Conservation (phyloP, 345 rosid species). For the Acer negundo region DNA sequence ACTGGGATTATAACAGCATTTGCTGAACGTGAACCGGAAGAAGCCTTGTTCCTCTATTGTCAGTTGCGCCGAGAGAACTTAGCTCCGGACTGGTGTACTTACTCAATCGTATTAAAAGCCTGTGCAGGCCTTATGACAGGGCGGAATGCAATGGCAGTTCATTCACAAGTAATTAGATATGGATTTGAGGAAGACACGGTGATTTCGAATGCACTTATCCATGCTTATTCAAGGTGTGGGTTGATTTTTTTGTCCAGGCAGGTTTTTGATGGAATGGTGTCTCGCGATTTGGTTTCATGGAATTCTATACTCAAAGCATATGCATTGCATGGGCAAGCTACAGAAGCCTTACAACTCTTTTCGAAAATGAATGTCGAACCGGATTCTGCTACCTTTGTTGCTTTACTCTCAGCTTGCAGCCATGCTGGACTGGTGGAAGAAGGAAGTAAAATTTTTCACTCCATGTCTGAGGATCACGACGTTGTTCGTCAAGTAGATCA, state of each 20-base stretch:
- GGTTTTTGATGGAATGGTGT: conserved; percentile 64
- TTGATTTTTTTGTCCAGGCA: conserved; percentile 59
- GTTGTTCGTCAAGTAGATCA: conserved; percentile 72
- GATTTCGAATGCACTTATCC: conserved; percentile 72
- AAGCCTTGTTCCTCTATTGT: conserved; percentile 61
- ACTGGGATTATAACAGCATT: conserved; percentile 78
- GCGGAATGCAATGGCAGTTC: conserved; percentile 55
- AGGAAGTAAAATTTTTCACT: conserved; percentile 59
- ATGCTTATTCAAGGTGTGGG: conserved; percentile 83
- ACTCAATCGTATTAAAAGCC: conserved; percentile 76
- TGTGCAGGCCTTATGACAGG: conserved; percentile 75
- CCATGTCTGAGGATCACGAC: conserved; percentile 53
- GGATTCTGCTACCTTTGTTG: conserved; percentile 75
- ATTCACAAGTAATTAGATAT: conserved; percentile 60
- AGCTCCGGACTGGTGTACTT: conserved; percentile 75
- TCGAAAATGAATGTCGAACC: conserved; percentile 59
- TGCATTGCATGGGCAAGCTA: conserved; percentile 76
- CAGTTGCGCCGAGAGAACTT: conserved; percentile 49
- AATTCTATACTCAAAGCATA: conserved; percentile 87
- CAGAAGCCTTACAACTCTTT: conserved; percentile 63
- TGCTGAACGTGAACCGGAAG: conserved; percentile 65
- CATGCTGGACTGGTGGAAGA: conserved; percentile 83
- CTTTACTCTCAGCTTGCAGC: conserved; percentile 86
- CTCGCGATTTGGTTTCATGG: conserved; percentile 69
- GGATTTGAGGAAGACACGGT: conserved; percentile 68